These are phyloP conservation scores for Helicostylum pulchrum DNA, from an alignment of 192 early-diverging fungal species.

Conservation along the genomic window DNA sequence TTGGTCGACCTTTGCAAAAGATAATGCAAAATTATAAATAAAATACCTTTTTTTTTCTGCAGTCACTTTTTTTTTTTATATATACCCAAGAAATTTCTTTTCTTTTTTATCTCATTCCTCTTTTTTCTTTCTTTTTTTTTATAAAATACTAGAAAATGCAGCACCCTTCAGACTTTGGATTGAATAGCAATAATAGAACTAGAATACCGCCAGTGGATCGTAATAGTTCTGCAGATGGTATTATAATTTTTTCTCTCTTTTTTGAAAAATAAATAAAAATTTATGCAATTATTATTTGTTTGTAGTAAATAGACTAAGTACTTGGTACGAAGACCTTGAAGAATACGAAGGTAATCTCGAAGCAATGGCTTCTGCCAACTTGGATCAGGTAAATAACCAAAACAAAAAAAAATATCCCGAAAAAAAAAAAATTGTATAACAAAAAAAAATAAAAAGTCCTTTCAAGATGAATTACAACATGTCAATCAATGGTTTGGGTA, in stretches of 20 bases:
- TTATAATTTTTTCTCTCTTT: no score
- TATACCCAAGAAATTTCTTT: no score
- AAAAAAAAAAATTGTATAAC: background rate
- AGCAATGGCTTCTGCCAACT: constrained; percentile 77
- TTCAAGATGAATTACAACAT: constrained; percentile 85
- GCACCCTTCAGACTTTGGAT: no score
- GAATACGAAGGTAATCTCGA: constrained; percentile 90
- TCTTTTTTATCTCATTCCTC: no score
- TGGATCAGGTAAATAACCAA: constrained; percentile 49
- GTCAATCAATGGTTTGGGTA: constrained; percentile 96
- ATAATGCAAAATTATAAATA: constrained; percentile 24
- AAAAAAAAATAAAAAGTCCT: constrained; percentile 50
- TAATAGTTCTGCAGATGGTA: no score
- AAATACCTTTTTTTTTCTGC: background rate
- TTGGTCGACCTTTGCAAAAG: constrained; percentile 44
- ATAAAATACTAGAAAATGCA: no score
- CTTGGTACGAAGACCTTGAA: constrained; percentile 87
- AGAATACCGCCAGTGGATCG: no score
- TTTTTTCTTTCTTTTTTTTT: no score
- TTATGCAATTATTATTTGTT: constrained; percentile 1
- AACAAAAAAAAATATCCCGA: background rate
- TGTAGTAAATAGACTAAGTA: constrained; percentile 65
- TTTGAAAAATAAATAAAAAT: no score
- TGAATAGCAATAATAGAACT: no score
- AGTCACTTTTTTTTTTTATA: background rate